A percentile compares a stretch with the other conserved stretches of the same genome.
Evolutionary conservation across 176 grass and related monocot genomes (phyloP).

Genomic region (Cymbopogon citratus): DNA sequence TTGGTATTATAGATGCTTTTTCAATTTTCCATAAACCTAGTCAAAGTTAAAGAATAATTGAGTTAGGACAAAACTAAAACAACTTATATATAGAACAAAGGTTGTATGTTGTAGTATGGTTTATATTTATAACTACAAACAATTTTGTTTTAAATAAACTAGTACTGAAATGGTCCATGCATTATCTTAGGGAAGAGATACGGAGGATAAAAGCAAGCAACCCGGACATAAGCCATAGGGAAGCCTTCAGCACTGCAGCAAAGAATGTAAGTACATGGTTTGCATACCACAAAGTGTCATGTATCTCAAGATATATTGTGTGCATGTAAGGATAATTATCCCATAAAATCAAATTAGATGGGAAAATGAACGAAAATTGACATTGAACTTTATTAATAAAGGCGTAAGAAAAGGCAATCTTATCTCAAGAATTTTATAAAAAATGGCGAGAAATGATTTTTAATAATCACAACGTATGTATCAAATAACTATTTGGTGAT

Average conservation of each 20-base stretch:
- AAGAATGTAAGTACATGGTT: slow-evolving; percentile 54
- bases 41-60: background rate
- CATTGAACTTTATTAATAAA: background rate
- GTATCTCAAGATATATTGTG: background rate
- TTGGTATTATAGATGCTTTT: background rate
- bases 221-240: slow-evolving; percentile 69
- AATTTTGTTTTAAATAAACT: background rate
- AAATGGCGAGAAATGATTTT: background rate
- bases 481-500: too few relatives aligned
- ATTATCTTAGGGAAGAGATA: slow-evolving; percentile 60
- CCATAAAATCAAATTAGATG: background rate
- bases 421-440: background rate
- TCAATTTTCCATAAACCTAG: background rate
- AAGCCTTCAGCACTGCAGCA: slow-evolving; percentile 77
- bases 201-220: slow-evolving; percentile 64
- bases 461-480: background rate
- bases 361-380: background rate
- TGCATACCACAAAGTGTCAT: background rate
- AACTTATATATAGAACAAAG: background rate
- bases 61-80: background rate
- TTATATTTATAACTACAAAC: background rate
- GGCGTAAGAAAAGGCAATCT: background rate
- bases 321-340: background rate
- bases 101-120: background rate
- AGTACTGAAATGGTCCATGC: background rate